Evolutionary conservation across 2,329 filamentous ascomycete species (phyloP), one percentile per base, ranked within the genome.

Genomic region (Colletotrichum lini): DNA sequence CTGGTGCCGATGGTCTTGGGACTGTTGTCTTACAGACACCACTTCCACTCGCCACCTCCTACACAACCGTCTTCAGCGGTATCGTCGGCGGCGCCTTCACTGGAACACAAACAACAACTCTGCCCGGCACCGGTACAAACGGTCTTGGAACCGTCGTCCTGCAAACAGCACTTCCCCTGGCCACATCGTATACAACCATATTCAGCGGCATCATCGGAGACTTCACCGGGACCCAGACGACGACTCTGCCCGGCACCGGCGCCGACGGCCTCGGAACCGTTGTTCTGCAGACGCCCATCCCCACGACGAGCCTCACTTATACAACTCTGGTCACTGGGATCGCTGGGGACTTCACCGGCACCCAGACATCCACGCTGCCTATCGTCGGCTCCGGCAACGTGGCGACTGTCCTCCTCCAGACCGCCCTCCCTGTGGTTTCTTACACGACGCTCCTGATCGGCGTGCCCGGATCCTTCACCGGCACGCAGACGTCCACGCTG

Each of bases 211-310:
- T 70, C 10, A 45, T 54, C 4, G 67, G 67, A 10, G 45, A 38
- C 16, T 70, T 70, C 4, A n/a, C 15, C 13, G 67, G 67, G 21
- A 70, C 67, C 2, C 54, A 54, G 12, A 60, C 62, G 2, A 47
- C 67, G 4, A 70, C 67, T 10, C 16, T 66, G 9, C 53, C 67
- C 21, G 62, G 52, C 15, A 56, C 26, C 3, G 62, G 67, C 0
- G 5, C 30, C 21, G 47, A 57, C 6, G 61, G 61, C 2, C 30
- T 68, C 4, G 60, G 30, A 5, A 70, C 67, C 5, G 62, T 70
- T 0, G 35, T 70, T 2, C 38, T 67, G 6, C 63, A 70, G 35
- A 70, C 67, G 9, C 49, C 67, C 8, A 66, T 70, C 26, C 62
- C 67, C n/a, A 54, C 57, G 15, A 47, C 57, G 6, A 53, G 56